Evolutionary conservation across 1,284 basidiomycete species (phyloP).

Genomic region (Boletus smithii): DNA sequence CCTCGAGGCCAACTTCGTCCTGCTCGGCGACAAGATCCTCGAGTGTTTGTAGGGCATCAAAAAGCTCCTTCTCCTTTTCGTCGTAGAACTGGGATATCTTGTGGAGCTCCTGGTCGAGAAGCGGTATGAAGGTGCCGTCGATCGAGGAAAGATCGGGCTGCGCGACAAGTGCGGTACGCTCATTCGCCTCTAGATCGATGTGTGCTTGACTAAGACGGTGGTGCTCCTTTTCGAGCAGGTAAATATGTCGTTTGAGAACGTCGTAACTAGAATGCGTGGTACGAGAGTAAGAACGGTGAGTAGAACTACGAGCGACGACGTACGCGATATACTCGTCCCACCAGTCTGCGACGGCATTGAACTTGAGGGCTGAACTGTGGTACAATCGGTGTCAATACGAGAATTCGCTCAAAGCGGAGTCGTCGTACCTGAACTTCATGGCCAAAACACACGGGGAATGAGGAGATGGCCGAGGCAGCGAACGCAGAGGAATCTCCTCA

Average conservation of each 20-base stretch:
- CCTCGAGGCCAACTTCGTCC: constrained; percentile 63
- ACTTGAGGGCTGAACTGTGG: constrained; percentile 74
- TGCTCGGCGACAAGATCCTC: constrained; percentile 64
- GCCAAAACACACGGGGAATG: constrained; percentile 32
- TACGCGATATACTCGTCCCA: constrained; percentile 89
- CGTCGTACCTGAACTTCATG: constrained; percentile 58
- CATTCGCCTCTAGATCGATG: constrained; percentile 66
- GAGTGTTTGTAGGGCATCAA: constrained; percentile 60
- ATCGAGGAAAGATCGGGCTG: constrained; percentile 37
- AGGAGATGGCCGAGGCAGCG: constrained; percentile 2
- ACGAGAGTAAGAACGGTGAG: neutral
- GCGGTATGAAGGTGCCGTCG: constrained; percentile 63
- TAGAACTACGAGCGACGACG: constrained; percentile 22
- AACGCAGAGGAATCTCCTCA: constrained; percentile 30
- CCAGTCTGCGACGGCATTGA: constrained; percentile 94
- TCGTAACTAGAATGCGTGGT: constrained; percentile 59
- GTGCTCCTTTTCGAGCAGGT: constrained; percentile 77
- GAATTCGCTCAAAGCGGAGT: neutral
- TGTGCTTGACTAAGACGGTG: constrained; percentile 41
- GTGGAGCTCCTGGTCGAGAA: constrained; percentile 80
- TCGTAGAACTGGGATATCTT: constrained; percentile 86
- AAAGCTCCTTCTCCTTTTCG: constrained; percentile 69
- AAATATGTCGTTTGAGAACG: constrained; percentile 81
- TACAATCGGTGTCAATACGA: neutral
- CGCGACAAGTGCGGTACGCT: constrained; percentile 52